These are phyloP conservation scores for Suhomyces xylopsoci DNA, from an alignment of 805 yeast genomes.

Conservation along the genomic window DNA sequence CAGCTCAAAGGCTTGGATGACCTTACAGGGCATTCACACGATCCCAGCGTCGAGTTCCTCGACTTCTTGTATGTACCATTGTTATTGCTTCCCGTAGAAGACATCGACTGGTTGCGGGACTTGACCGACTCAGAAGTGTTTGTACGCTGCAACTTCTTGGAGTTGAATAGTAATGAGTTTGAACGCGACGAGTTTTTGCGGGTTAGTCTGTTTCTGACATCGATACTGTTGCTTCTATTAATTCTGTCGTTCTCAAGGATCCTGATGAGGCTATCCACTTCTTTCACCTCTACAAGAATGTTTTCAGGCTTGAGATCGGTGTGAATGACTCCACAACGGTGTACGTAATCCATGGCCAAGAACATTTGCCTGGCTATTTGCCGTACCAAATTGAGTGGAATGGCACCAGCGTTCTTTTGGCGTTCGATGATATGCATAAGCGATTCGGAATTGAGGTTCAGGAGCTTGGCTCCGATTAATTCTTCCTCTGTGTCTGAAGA, in stretches of 20 bases:
- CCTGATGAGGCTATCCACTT: constrained; percentile 50
- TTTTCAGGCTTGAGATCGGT: constrained; percentile 46
- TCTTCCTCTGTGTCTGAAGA: constrained; percentile 1
- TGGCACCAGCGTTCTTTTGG: constrained; percentile 47
- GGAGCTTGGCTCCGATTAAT: constrained; percentile 8
- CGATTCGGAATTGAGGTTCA: constrained; percentile 15
- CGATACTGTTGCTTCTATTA: constrained; percentile 3
- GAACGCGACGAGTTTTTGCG: constrained; percentile 4
- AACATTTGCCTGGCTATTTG: constrained; percentile 56
- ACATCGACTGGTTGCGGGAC: constrained; percentile 10
- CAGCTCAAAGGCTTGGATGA: constrained; percentile 45
- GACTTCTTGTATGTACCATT: constrained; percentile 11
- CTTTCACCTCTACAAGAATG: constrained; percentile 48
- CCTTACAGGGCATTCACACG: constrained; percentile 30
- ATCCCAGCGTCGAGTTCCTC: constrained; percentile 8
- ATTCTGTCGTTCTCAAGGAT: constrained; percentile 32
- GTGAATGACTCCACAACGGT: constrained; percentile 60
- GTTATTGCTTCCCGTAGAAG: constrained; percentile 5
- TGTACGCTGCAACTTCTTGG: background rate
- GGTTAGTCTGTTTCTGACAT: constrained; percentile 4
- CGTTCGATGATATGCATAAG: constrained; percentile 31
- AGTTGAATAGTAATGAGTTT: background rate
- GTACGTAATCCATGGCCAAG: constrained; percentile 55
- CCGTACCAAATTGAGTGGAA: constrained; percentile 53
- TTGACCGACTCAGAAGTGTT: background rate